phyloP scores from a whole-genome alignment of 352 stramenopile genomes.

The Blastocystis sp. region DNA sequence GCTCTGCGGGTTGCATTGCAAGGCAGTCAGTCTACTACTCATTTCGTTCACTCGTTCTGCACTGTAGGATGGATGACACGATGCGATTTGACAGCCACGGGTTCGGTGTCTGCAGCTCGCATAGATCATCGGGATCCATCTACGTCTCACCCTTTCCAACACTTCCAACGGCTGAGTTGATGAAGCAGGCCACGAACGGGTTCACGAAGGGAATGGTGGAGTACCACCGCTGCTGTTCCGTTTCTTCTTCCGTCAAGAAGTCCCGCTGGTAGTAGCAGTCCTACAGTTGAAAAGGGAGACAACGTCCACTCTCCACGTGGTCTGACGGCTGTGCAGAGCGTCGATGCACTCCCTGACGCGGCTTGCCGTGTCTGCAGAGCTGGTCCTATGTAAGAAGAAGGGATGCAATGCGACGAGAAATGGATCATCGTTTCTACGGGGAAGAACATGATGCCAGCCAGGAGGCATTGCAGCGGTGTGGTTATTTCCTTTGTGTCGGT shows the following conservation, averaged over 20 bases:
- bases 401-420: not conserved
- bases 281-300: not conserved
- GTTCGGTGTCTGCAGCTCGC: slow-evolving; percentile 22
- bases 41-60: not conserved
- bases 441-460: slow-evolving; percentile 4
- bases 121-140: slow-evolving; percentile 30
- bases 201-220: slow-evolving; percentile 21
- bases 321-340: not conserved
- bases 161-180: not conserved
- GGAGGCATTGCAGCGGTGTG: not conserved
- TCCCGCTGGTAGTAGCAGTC: not conserved
- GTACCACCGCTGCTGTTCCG: slow-evolving; percentile 11
- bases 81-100: slow-evolving; percentile 36
- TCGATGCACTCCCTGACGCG: not conserved
- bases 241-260: slow-evolving; percentile 42
- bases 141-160: not conserved
- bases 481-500: not conserved
- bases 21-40: not conserved
- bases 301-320: not conserved
- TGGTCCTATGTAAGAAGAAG: not conserved
- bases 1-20: not conserved
- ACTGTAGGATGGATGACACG: not conserved
- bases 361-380: not conserved
- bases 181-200: slow-evolving; percentile 41
- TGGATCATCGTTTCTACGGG: not conserved